Base-by-base conservation (phyloP, 2,329 filamentous ascomycete genomes). In the Phyllosticta citribraziliensis region DNA sequence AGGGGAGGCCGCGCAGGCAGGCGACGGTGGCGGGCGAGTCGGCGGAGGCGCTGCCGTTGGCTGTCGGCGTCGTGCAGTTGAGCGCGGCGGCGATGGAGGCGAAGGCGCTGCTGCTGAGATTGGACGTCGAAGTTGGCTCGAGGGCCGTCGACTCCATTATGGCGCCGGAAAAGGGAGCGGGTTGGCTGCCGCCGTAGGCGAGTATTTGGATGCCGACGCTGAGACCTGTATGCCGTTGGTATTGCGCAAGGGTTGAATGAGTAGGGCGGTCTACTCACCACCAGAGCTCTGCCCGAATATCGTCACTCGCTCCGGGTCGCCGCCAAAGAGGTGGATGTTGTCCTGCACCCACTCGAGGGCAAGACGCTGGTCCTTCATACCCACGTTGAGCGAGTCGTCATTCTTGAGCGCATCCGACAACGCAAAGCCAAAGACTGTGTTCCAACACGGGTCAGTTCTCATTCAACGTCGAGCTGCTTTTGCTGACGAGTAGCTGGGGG, bases 11-110 rank as follows among this genome's bases (percentile, higher is more conserved):
- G 3, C 80, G 75, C 9, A 84, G 72, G 61, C 81, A 84, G 0
- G 67, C 62, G n/a, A 83, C 67, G 0, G 76, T 79, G 55, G 55
- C 14, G 0, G 67, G 59, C 0, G 78, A 76, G 57, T 81, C 73
- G 0, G 67, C 60, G 0, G 78, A 76, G 57, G 81, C 73, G 2
- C 79, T 63, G 14, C 52, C 57, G 1, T 64, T 68, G 1, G 69
- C 68, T 19, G 70, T 67, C 5, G 22, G 5, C 6, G 11, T 9
- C 35, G 40, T 57, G 65, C 80, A 84, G 8, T 77, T 78, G 12
- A 78, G 79, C 52, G 70, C 68, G 11, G 69, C 64, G 3, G 80
- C 77, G 3, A 83, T 82, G 78, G 67, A 88, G 56, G 74, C 66
- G 58, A 72, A 74, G 14, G 88, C 74, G 1, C 80, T 69, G 55